A percentile compares a stretch with the other conserved stretches of the same genome.
These are phyloP conservation scores for Coniochaeta hoffmannii DNA, from an alignment of 2,329 filamentous ascomycete species.

Conservation along the genomic window DNA sequence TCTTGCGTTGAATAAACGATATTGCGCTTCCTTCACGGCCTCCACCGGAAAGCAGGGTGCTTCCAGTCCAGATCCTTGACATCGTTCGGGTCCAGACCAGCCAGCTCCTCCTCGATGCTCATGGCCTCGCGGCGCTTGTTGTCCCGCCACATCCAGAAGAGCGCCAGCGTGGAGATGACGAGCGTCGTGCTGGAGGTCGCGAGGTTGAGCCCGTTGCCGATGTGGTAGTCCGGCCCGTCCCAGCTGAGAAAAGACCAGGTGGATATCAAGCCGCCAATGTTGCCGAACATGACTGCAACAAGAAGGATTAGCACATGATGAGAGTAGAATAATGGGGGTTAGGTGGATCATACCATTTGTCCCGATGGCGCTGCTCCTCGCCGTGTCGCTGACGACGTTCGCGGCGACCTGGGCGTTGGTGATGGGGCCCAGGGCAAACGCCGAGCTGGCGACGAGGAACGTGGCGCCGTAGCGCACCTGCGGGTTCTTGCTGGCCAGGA, in stretches of 20 bases:
- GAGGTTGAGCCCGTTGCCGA: conserved; percentile 65
- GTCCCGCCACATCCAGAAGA: conserved; percentile 55
- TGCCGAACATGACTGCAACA: conserved; percentile 15
- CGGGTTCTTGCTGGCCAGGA: conserved; percentile 44
- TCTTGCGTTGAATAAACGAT: too few species aligned
- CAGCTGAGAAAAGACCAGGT: conserved; percentile 58
- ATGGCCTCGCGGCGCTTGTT: conserved; percentile 49
- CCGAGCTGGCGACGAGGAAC: conserved; percentile 57
- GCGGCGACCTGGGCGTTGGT: conserved; percentile 59
- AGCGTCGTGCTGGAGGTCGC: conserved; percentile 52
- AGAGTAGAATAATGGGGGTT: background rate
- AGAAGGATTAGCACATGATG: conserved; percentile 5
- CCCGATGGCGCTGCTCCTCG: conserved; percentile 35
- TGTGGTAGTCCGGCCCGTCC: conserved; percentile 58
- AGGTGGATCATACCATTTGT: conserved; percentile 9
- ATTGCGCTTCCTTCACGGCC: conserved; percentile 10
- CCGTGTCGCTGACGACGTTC: conserved; percentile 63
- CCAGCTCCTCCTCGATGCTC: conserved; percentile 48
- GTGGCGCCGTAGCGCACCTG: conserved; percentile 58
- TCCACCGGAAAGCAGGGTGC: conserved; percentile 61
- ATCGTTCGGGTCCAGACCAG: conserved; percentile 43
- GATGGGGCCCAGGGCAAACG: conserved; percentile 55
- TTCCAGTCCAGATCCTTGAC: conserved; percentile 59
- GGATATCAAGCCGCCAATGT: conserved; percentile 27
- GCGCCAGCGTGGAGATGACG: conserved; percentile 37